Percentiles rank a stretch among this genome's conserved stretches.
phyloP scores from a whole-genome alignment of 2,329 filamentous ascomycete genomes.

The Exophiala phaeomuriformis region DNA sequence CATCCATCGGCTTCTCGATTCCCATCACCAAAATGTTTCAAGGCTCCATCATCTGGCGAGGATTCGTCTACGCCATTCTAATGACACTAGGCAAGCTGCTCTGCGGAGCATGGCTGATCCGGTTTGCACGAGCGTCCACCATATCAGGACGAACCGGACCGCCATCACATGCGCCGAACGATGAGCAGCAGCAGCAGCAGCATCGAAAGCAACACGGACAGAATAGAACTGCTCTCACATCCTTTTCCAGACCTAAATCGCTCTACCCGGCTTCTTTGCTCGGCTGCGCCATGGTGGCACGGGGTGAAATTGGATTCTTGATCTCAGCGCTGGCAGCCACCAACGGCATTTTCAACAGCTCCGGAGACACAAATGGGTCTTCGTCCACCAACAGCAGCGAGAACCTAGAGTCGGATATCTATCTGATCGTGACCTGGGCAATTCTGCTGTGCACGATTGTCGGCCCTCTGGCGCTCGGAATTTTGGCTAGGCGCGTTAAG shows the following conservation, averaged over 20 bases:
- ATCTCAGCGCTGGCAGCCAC: constrained; percentile 62
- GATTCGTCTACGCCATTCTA: constrained; percentile 61
- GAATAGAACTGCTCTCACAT: constrained; percentile 25
- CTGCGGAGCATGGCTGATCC: constrained; percentile 54
- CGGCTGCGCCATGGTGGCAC: constrained; percentile 62
- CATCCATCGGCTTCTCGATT: constrained; percentile 68
- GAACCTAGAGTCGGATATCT: constrained; percentile 38
- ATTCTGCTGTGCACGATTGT: constrained; percentile 52
- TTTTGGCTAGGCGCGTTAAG: constrained; percentile 43
- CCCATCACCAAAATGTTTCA: constrained; percentile 64
- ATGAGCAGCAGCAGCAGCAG: neutral
- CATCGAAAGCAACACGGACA: neutral
- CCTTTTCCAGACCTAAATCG: constrained; percentile 41
- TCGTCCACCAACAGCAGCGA: neutral
- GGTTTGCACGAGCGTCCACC: constrained; percentile 26
- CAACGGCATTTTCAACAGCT: constrained; percentile 39
- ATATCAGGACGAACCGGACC: constrained; percentile 1
- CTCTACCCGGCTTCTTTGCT: constrained; percentile 62
- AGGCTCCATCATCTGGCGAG: constrained; percentile 60
- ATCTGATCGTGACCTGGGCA: constrained; percentile 50
- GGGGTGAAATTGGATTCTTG: constrained; percentile 74
- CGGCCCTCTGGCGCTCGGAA: constrained; percentile 47
- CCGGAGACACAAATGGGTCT: neutral
- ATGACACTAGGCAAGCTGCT: constrained; percentile 59
- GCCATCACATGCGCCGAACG: constrained; percentile 8